phyloP scores from a whole-genome alignment of 1,284 basidiomycete genomes.

The Cryptococcus sp. region DNA sequence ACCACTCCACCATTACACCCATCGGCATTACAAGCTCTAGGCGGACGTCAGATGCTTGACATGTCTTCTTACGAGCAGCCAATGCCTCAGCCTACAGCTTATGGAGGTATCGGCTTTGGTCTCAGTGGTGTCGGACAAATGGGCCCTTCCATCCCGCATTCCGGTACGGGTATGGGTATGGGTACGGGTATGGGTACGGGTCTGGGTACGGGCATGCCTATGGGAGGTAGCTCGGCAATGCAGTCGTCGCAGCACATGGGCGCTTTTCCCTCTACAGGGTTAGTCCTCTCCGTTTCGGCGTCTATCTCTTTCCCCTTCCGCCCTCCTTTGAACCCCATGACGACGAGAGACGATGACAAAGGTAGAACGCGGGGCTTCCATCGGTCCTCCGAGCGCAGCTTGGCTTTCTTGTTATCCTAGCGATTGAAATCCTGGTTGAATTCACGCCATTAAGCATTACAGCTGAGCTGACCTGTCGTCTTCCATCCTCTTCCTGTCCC shows the following conservation, averaged over 20 bases:
- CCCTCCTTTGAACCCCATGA: no score
- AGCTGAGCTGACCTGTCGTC: background rate
- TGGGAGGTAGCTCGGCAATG: slow-evolving; percentile 3
- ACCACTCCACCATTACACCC: slow-evolving; percentile 13
- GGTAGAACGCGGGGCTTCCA: no score
- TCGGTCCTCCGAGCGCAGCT: no score
- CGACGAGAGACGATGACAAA: no score
- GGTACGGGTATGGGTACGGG: slow-evolving; percentile 9
- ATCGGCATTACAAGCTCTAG: slow-evolving; percentile 14
- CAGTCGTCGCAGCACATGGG: slow-evolving; percentile 11
- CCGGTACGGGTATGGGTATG: slow-evolving; percentile 6
- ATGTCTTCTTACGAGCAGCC: slow-evolving; percentile 19
- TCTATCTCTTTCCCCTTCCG: no score
- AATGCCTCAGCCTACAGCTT: slow-evolving; percentile 17
- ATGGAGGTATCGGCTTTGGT: slow-evolving; percentile 40
- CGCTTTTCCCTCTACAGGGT: slow-evolving; percentile 11
- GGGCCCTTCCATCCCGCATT: background rate
- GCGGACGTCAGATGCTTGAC: slow-evolving; percentile 10
- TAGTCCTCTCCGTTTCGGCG: slow-evolving; percentile 2
- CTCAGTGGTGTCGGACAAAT: slow-evolving; percentile 17
- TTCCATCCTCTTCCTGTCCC: background rate
- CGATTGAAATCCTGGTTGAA: no score
- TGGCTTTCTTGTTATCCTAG: no score
- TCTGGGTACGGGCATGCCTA: slow-evolving; percentile 14
- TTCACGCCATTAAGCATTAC: no score